Evolutionary conservation across 805 yeast species (phyloP), one percentile per base, ranked within the genome.

Genomic region (Priceomyces carsonii): DNA sequence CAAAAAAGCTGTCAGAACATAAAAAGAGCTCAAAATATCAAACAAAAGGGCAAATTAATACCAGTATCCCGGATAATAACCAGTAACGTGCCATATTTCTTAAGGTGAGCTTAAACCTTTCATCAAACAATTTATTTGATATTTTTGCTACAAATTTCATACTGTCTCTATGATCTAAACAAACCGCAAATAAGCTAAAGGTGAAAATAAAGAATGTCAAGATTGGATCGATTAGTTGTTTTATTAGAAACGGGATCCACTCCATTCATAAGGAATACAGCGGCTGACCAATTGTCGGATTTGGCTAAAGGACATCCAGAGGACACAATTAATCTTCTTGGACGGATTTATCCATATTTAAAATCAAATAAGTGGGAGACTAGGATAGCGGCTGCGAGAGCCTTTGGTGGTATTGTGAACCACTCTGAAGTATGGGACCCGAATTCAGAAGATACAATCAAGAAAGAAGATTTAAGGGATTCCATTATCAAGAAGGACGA

Each of bases 211-310:
- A 16, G 33, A 29, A 66, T 69, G 73, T 69, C 73, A 32, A 66
- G 82, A 48, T 67, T 77, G 46, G 82, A 77, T 48, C 63, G 82
- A 37, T 69, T 77, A 39, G 81, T 77, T 42, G 65, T 77, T 40
- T 47, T 78, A 26, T 67, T 93, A 45, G 99, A 95, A 62, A 87
- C 97, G 1, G 99, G 99, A 8, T 87, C 96, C 8, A 88, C 97
- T 4, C 86, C 86, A 25, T 85, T 88, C 56, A 93, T 93, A 28
- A 76, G 98, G 46, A 88, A 87, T 53, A 87, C 96, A 7, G 99
- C 99, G 1, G 98, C 98, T 2, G 96, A 91, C 53, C 99, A 93
- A 63, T 71, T 93, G 46, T 87, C 96, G 4, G 98, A 91, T 47
- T 72, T 95, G 24, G 97, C 96, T 18, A 85, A 85, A 57, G 84